Percentiles rank a stretch among this genome's conserved stretches.
phyloP scores from a whole-genome alignment of 2,329 filamentous ascomycete genomes.

The Sporothrix mexicana region DNA sequence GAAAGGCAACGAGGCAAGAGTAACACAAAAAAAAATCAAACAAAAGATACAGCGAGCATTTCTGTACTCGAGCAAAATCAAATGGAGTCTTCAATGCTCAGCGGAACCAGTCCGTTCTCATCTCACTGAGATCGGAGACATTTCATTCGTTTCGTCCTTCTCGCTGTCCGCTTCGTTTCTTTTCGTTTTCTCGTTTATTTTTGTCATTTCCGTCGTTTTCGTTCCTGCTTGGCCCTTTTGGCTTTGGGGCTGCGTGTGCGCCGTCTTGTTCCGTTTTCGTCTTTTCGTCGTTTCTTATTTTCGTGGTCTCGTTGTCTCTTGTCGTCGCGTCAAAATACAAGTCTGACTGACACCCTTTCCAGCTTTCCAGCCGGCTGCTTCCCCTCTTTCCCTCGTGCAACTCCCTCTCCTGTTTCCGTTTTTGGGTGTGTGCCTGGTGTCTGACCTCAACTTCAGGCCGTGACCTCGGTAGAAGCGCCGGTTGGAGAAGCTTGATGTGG shows the following conservation, averaged over 20 bases:
- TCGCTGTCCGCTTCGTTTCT: background rate
- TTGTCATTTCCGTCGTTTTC: slow-evolving; percentile 9
- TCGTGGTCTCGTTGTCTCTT: background rate
- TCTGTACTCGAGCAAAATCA: background rate
- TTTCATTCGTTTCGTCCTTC: background rate
- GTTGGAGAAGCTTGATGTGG: slow-evolving; percentile 23
- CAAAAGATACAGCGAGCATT: slow-evolving; percentile 3
- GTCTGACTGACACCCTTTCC: background rate
- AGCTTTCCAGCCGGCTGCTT: slow-evolving; percentile 13
- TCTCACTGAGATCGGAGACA: background rate
- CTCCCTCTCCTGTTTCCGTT: background rate
- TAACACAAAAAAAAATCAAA: too few species aligned
- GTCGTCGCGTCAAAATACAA: background rate
- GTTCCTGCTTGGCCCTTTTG: background rate
- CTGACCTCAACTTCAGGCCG: background rate
- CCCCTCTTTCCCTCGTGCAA: background rate
- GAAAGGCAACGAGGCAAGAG: background rate
- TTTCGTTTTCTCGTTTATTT: slow-evolving; percentile 10
- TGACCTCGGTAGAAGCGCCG: slow-evolving; percentile 28
- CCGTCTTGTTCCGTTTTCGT: background rate
- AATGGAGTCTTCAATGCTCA: too few species aligned
- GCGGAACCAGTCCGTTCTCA: background rate
- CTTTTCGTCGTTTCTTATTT: background rate
- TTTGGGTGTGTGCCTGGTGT: background rate
- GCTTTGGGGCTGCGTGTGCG: background rate